Base-by-base conservation (phyloP, 768 basidiomycete species). In the Nidularia pulvinata region DNA sequence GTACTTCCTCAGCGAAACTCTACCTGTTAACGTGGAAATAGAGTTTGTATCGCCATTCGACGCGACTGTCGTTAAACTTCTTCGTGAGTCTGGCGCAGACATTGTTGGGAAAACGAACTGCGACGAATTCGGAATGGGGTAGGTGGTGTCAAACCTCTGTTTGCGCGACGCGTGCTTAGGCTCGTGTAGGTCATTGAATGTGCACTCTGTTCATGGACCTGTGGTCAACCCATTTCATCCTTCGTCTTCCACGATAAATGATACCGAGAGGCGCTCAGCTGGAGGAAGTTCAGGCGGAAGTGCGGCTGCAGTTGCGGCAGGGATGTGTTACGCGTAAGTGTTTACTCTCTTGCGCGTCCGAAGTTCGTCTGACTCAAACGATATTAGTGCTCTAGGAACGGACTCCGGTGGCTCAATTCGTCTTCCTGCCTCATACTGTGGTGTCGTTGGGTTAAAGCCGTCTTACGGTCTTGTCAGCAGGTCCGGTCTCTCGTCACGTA, bases 121-220 rank as follows among this genome's bases (percentile, higher is more conserved):
- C 67, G 96, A 99, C 65, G 95, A 98, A 69, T 98, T 98, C 69
- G 96, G 96, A 1, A 98, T 98, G 96, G 96, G 96, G 89, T 95
- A 54, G 13, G 11, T 47, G 32, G 32, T 6, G 39, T 33, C 7
- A 3, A 33, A 51, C 19, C 52, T 34, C 33, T 46, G 9, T 37
- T 5, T 42, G 30, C 14, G 14, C 19, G 48, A 14, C 16, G 44
- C n/a, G 33, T 7, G 34, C 35, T 7, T 13, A 6, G 37, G 53
- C 37, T 35, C 51, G 34, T 59, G 39, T 56, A 93, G 90, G 14
- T 98, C 94, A 2, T 72, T 90, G 56, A 95, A 93, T 65, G 68
- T 81, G 5, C 80, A 93, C 61, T 84, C 90, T 0, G 61, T 79
- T 2, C 86, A 91, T 59, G 91, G 93, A 0, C 81, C 89, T 0